Evolutionary conservation across 768 basidiomycete species (phyloP).

Genomic region (Cystobasidium onofrii): DNA sequence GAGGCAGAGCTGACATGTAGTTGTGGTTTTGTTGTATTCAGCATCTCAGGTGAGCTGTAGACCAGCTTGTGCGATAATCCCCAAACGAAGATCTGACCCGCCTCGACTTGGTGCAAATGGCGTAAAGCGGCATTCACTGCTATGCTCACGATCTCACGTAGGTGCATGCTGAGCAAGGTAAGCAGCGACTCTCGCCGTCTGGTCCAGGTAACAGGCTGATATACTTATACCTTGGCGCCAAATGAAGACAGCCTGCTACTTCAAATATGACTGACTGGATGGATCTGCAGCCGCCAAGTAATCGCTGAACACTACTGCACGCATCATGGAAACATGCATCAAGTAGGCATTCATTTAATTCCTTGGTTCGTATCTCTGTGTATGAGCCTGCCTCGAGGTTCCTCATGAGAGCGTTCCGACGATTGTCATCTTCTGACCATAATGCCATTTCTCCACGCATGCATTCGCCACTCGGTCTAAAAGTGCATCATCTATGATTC

Average conservation of each 20-base stretch:
- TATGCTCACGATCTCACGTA: constrained; percentile 25
- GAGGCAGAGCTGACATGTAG: background rate
- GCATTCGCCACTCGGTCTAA: background rate
- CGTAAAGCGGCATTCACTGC: constrained; percentile 25
- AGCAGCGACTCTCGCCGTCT: too few relatives aligned
- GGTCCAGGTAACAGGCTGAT: too few relatives aligned
- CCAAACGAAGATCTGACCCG: too few relatives aligned
- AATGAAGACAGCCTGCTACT: too few relatives aligned
- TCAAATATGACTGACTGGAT: background rate
- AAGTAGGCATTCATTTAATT: background rate
- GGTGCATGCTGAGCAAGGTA: background rate
- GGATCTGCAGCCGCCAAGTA: constrained; percentile 17
- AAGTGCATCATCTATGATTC: constrained; percentile 30
- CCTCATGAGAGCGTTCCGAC: too few relatives aligned
- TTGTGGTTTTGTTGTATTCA: background rate
- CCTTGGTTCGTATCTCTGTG: too few relatives aligned
- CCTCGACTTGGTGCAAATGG: too few relatives aligned
- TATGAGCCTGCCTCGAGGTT: too few relatives aligned
- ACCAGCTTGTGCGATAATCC: too few relatives aligned
- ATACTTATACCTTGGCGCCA: too few relatives aligned
- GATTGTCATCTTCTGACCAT: too few relatives aligned
- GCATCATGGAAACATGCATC: constrained; percentile 23
- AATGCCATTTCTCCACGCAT: background rate
- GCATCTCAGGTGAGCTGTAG: background rate
- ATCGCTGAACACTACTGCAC: constrained; percentile 29